A percentile compares a stretch with the other conserved stretches of the same genome.
phyloP scores from a whole-genome alignment of 148 eudicot genomes.

The Rhododendron griersonianum region DNA sequence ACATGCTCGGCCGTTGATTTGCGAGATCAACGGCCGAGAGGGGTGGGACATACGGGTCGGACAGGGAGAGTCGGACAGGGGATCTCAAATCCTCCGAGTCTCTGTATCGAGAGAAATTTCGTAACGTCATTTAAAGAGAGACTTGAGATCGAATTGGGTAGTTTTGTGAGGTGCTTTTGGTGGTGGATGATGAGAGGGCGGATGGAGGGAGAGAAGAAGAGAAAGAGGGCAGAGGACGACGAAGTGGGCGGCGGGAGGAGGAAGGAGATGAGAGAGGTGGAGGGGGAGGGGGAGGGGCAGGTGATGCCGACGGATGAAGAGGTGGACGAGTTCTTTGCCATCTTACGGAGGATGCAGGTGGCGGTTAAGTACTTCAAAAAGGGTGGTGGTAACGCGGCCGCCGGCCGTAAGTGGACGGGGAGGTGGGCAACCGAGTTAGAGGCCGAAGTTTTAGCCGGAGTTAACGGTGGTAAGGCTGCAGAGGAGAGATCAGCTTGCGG shows the following conservation, averaged over 20 bases:
- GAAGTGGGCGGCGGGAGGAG: background rate
- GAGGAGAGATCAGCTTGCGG: background rate
- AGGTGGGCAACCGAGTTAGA: background rate
- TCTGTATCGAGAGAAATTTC: too few species aligned
- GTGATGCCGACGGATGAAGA: constrained; percentile 11
- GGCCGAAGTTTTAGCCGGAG: background rate
- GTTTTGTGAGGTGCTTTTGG: background rate
- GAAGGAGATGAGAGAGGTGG: background rate
- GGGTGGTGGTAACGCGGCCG: background rate
- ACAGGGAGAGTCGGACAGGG: too few species aligned
- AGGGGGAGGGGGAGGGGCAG: background rate
- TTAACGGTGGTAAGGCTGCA: background rate
- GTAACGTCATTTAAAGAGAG: background rate
- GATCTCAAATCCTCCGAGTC: too few species aligned
- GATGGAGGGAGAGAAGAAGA: background rate
- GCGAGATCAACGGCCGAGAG: too few species aligned
- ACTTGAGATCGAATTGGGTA: background rate
- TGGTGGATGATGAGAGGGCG: background rate
- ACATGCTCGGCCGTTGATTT: too few species aligned
- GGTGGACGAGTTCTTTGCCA: constrained; percentile 18
- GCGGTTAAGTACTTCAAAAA: constrained; percentile 16
- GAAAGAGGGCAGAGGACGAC: background rate
- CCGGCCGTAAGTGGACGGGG: background rate
- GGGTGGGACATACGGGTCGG: too few species aligned
- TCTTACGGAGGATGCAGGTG: constrained; percentile 7